Evolutionary conservation across 371 early-diverging fungal species (phyloP), one percentile per base, ranked within the genome.

Genomic region (Lichtheimia ornata): DNA sequence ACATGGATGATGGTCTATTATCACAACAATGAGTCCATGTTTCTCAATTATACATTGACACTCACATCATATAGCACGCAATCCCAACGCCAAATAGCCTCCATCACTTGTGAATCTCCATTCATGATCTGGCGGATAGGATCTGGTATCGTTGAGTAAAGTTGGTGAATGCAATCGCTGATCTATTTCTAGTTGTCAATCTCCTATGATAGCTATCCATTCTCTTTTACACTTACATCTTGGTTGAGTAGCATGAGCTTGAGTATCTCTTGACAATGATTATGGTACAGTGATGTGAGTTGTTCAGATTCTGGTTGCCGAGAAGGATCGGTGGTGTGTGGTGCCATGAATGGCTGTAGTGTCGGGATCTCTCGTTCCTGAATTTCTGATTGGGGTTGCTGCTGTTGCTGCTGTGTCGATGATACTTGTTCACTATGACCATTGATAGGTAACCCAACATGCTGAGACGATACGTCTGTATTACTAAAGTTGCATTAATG

Each of bases 21-120:
- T 41, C 44, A 54, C 30, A 13, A 54, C 5, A 12, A 9, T 40
- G 22, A 54, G 18, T 17, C 20, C 3, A 41, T 40, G 53, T 6
- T 30, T 27, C 25, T 5, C 12, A 9, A 30, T 27, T 4, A 20
- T 42, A 5, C 14, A 22, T 4, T 20, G 13, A 18, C 18, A 17
- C 56, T 24, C 18, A 56, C 57, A 45, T 56, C 57, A 24, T 56
- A 56, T 6, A 56, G 25, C 4, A 56, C 25, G 44, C 57, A 56
- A 27, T 56, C 57, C 57, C 57, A 56, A 22, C 18, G 40, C 17
- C 57, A 56, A 12, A 56, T 5, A 14, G 22, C 9, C 1, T 56
- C 57, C 9, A 25, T 27, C 7, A 56, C 14, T 14, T 43, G 12
- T 20, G 22, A 17, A 17, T 56, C 27, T 1, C 27, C 40, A 41